phyloP scores from a whole-genome alignment of 148 eudicot genomes.

The Rhododendron ovatum region DNA sequence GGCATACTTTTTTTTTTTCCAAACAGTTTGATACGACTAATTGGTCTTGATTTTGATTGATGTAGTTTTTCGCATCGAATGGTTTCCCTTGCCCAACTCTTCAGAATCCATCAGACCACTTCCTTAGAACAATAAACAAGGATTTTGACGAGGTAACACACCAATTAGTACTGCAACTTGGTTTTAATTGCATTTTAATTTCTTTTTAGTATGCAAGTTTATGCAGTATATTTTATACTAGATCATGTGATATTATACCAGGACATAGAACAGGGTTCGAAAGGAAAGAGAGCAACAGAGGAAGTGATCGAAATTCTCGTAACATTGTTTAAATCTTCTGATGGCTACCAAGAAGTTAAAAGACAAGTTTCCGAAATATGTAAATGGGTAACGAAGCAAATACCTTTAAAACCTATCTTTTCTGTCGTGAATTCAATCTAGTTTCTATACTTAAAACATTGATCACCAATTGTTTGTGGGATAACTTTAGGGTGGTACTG shows the following conservation, averaged over 20 bases:
- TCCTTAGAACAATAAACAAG: constrained; percentile 41
- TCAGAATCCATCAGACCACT: constrained; percentile 68
- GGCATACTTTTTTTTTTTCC: constrained; percentile 12
- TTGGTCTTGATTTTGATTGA: neutral
- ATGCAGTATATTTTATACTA: too few relatives aligned
- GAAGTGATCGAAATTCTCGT: constrained; percentile 33
- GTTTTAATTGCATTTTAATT: neutral
- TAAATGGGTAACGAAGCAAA: constrained; percentile 20
- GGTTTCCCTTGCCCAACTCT: constrained; percentile 59
- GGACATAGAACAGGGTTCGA: constrained; percentile 32
- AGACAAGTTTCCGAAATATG: constrained; percentile 21
- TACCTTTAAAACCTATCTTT: neutral
- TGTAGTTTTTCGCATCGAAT: constrained; percentile 50
- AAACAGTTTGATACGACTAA: neutral
- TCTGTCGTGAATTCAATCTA: neutral
- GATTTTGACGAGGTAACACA: constrained; percentile 48
- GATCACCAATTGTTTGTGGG: neutral
- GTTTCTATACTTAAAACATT: neutral
- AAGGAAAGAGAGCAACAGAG: constrained; percentile 11
- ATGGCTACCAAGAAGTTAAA: constrained; percentile 20
- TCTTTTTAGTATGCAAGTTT: too few relatives aligned
- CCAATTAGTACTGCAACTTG: neutral
- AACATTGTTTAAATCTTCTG: constrained; percentile 33
- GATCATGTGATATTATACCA: neutral
- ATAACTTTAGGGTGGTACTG: constrained; percentile 18